These are phyloP conservation scores for Phytophthora sansomeana DNA, from an alignment of 352 stramenopile genomes.

Conservation along the genomic window DNA sequence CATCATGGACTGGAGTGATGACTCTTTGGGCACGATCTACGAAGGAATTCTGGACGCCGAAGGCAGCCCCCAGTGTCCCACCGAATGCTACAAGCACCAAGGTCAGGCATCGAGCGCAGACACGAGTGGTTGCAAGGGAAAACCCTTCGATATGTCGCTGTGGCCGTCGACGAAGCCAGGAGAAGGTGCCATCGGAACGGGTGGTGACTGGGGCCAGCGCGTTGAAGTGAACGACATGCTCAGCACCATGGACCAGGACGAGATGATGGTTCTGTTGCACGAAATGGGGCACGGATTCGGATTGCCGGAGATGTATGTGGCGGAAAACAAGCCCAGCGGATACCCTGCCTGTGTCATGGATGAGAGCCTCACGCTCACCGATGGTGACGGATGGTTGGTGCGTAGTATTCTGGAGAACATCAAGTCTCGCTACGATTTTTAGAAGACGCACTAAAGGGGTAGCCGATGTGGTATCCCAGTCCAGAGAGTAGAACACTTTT, in stretches of 20 bases:
- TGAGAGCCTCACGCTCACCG: slow-evolving; percentile 6
- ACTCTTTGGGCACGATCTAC: slow-evolving; percentile 50
- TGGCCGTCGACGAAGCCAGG: slow-evolving; percentile 43
- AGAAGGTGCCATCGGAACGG: slow-evolving; percentile 33
- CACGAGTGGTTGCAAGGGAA: slow-evolving; percentile 28
- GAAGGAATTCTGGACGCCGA: slow-evolving; percentile 35
- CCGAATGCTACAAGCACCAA: slow-evolving; percentile 50
- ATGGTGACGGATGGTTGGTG: slow-evolving; percentile 27
- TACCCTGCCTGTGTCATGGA: slow-evolving; percentile 38
- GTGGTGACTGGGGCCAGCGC: slow-evolving; percentile 49
- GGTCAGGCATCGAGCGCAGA: slow-evolving; percentile 28
- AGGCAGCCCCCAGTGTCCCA: slow-evolving; percentile 41
- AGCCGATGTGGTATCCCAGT: not conserved
- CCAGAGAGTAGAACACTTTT: not conserved
- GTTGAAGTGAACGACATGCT: slow-evolving; percentile 53
- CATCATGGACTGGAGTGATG: slow-evolving; percentile 48
- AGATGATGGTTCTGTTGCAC: slow-evolving; percentile 47
- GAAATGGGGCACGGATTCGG: slow-evolving; percentile 56
- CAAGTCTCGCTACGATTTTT: slow-evolving; percentile 24
- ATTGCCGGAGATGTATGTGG: slow-evolving; percentile 38
- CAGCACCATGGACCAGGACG: slow-evolving; percentile 26
- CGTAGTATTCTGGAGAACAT: slow-evolving; percentile 33
- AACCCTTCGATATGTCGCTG: slow-evolving; percentile 48
- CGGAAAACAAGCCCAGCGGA: slow-evolving; percentile 25
- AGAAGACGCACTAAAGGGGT: not conserved